Base-by-base conservation (phyloP, 1,139 yeast genomes). In the Lodderomyces margitis region DNA sequence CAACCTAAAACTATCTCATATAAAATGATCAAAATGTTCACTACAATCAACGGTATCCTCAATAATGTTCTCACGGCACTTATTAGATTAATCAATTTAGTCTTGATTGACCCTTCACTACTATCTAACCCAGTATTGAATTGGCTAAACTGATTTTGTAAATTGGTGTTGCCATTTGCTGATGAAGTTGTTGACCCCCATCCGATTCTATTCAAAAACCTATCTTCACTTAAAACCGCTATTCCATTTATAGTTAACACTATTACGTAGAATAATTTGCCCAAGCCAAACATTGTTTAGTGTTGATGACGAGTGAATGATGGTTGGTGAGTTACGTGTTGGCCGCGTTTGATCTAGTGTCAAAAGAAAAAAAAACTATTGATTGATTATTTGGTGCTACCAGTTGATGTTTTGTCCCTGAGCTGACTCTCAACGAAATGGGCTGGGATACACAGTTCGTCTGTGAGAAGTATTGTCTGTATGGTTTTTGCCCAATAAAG, bases 181-280 rank as follows among this genome's bases (percentile, higher is more conserved):
- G 50, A 43, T 14, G 51, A 39, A 15, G 53, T 51, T 17, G 59
- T 44, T 21, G 65, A 55, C 10, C 68, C 65, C 75, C 75, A 70
- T 20, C 78, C 78, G 20, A 72, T 68, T 40, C 78, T 55, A 52
- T 70, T 70, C 50, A 72, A 62, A 47, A 72, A 72, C 36, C 78
- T 56, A 51, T 72, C 78, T 46, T 72, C 78, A 44, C 77, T 70
- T 40, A 72, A 63, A 19, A 72, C 71, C 1, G 77, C 77, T 21
- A 72, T 64, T 1, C 76, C 76, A 49, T 72, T 72, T 25, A 70
- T 64, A 20, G 67, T 52, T 36, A 72, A 59, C 20, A 72, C 58
- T 11, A 67, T 59, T 41, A 70, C 69, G 54, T 72, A 72, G 32
- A 72, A 55, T 31, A 72, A 55, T 49, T 69, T 71, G 3, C 77